Evolutionary conservation across 768 basidiomycete genomes (phyloP).

Genomic region (Jaapia argillacea): DNA sequence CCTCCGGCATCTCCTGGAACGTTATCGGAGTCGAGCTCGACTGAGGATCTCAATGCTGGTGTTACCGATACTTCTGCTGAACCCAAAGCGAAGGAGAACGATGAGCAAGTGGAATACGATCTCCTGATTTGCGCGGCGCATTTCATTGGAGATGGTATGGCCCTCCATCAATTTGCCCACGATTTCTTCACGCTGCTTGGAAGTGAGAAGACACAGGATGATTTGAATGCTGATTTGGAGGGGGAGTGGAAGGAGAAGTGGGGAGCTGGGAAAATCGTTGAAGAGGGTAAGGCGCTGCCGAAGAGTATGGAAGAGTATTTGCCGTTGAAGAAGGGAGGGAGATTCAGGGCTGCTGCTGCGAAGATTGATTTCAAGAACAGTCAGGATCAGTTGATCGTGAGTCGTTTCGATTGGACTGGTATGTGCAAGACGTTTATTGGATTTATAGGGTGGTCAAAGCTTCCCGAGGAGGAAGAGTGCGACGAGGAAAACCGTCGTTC

Average conservation of each 20-base stretch:
- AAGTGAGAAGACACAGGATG: constrained; percentile 15
- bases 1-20: neutral
- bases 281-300: no score
- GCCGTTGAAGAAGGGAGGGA: no score
- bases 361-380: constrained; percentile 45
- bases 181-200: constrained; percentile 66
- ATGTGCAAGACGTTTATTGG: neutral
- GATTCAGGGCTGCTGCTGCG: no score
- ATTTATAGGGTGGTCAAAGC: constrained; percentile 55
- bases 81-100: constrained; percentile 5
- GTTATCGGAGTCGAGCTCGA: neutral
- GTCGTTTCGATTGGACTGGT: no score
- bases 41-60: neutral
- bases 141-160: constrained; percentile 83
- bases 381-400: constrained; percentile 49
- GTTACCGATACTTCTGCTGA: neutral
- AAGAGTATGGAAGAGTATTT: no score
- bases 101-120: constrained; percentile 33
- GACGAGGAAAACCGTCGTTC: constrained; percentile 54
- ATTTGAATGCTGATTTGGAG: constrained; percentile 19
- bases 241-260: constrained; percentile 25
- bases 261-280: constrained; percentile 7
- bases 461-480: constrained; percentile 44
- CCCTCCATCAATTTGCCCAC: constrained; percentile 72
- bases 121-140: constrained; percentile 70